phyloP scores from a whole-genome alignment of 2,329 filamentous ascomycete species.

The Pseudonectria buxi region DNA sequence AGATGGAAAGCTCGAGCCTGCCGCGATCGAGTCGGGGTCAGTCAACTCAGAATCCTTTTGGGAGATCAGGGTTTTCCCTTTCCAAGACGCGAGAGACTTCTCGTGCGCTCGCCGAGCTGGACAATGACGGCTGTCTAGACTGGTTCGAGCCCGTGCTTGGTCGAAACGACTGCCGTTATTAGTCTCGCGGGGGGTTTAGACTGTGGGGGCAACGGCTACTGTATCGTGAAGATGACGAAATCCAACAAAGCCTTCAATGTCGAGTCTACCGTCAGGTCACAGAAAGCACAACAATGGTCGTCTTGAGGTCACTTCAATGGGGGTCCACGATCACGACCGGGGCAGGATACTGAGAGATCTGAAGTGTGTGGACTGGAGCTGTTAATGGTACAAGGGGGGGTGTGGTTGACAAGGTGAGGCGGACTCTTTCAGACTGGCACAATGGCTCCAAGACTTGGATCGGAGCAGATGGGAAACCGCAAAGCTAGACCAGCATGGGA shows the following conservation, averaged over 20 bases:
- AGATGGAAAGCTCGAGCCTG: constrained; percentile 36
- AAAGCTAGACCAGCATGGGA: constrained; percentile 5
- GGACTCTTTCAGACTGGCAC: constrained; percentile 15
- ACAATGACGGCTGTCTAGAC: constrained; percentile 17
- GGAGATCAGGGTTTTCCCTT: too few relatives aligned
- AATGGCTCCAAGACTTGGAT: constrained; percentile 15
- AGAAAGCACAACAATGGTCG: not conserved
- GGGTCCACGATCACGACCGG: constrained; percentile 18
- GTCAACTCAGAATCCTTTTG: constrained; percentile 32
- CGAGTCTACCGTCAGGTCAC: constrained; percentile 20
- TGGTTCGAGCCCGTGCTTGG: constrained; percentile 8
- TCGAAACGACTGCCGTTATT: constrained; percentile 16
- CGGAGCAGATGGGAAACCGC: constrained; percentile 3
- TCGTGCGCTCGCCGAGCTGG: constrained; percentile 19
- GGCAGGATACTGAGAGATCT: constrained; percentile 16
- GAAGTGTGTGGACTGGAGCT: constrained; percentile 12
- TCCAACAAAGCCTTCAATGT: constrained; percentile 14
- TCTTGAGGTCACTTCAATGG: constrained; percentile 10
- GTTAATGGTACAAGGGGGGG: constrained; percentile 4
- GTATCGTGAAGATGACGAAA: constrained; percentile 21
- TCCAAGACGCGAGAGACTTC: constrained; percentile 16
- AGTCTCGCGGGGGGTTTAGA: constrained; percentile 8
- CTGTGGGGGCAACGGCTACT: constrained; percentile 11
- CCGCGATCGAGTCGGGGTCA: constrained; percentile 29
- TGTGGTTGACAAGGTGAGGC: constrained; percentile 18